Conservation (phyloP, 2,329 filamentous ascomycete genomes). For the Zymoseptoria brevis region DNA sequence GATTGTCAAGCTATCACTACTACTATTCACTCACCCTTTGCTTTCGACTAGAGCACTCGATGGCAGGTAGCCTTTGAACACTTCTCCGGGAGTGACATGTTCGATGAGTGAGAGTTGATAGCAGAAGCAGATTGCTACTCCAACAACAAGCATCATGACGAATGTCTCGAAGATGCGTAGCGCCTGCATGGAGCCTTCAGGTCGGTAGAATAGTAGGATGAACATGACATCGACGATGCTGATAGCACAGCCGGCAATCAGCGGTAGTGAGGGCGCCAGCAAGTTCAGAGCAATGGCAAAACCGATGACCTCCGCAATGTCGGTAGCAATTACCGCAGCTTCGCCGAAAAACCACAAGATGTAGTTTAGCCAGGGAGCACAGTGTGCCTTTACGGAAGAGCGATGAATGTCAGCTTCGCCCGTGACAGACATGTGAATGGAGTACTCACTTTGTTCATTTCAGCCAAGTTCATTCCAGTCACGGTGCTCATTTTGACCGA, state of each 20-base stretch:
- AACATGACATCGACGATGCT: slow-evolving; percentile 61
- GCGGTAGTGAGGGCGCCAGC: too few species aligned
- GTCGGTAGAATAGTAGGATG: slow-evolving; percentile 59
- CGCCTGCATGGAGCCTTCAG: slow-evolving; percentile 49
- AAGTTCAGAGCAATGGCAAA: slow-evolving; percentile 63
- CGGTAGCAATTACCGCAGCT: slow-evolving; percentile 50
- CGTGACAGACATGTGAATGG: too few species aligned
- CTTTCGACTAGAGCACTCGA: slow-evolving; percentile 51
- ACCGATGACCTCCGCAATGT: slow-evolving; percentile 59
- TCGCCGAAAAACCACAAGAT: slow-evolving; percentile 49
- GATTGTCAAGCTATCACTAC: too few species aligned
- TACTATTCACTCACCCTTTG: too few species aligned
- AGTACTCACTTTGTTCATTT: slow-evolving; percentile 43
- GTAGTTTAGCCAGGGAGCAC: slow-evolving; percentile 48
- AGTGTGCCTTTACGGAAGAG: too few species aligned
- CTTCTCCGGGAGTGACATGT: slow-evolving; percentile 48
- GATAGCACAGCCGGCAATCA: slow-evolving; percentile 59
- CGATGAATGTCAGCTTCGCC: too few species aligned
- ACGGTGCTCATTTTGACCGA: slow-evolving; percentile 47
- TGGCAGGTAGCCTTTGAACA: slow-evolving; percentile 59
- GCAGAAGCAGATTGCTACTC: slow-evolving; percentile 62
- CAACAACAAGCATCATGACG: slow-evolving; percentile 56
- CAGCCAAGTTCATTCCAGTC: slow-evolving; percentile 43
- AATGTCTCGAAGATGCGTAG: slow-evolving; percentile 58
- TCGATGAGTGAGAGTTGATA: slow-evolving; percentile 58